Conservation (phyloP, 108 stramenopile species). For the Epithemia pelagica region DNA sequence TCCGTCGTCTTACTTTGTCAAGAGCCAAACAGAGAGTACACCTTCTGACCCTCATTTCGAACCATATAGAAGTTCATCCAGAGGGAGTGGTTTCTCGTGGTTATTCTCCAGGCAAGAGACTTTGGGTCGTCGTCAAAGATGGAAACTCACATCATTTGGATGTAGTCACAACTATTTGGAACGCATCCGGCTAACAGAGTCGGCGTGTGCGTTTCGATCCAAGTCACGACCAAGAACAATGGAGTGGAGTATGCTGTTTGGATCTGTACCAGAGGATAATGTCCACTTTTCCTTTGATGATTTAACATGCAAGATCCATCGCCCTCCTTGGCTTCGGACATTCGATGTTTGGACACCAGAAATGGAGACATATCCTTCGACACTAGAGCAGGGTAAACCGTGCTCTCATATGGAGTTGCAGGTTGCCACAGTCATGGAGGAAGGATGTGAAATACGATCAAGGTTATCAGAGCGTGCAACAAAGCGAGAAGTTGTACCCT, state of each 20-base stretch:
- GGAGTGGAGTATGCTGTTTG: background rate
- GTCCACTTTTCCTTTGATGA: background rate
- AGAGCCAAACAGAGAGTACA: background rate
- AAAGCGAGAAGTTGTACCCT: background rate
- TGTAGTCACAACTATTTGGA: constrained; percentile 2
- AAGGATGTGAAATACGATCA: background rate
- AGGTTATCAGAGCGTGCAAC: background rate
- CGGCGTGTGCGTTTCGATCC: background rate
- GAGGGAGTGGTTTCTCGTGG: background rate
- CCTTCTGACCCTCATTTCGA: background rate
- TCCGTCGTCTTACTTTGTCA: background rate
- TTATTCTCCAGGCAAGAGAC: background rate
- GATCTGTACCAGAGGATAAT: background rate
- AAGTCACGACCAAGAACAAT: background rate
- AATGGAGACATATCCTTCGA: background rate
- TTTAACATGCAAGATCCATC: background rate
- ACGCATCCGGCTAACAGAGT: background rate
- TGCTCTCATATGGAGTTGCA: background rate
- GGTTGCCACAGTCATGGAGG: background rate
- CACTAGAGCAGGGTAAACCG: background rate
- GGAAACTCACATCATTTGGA: background rate
- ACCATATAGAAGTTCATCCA: background rate
- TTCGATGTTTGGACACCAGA: background rate
- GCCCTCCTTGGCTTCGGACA: background rate
- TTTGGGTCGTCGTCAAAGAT: background rate